Conservation (phyloP, 345 rosid genomes). For the Theobroma cacao region DNA sequence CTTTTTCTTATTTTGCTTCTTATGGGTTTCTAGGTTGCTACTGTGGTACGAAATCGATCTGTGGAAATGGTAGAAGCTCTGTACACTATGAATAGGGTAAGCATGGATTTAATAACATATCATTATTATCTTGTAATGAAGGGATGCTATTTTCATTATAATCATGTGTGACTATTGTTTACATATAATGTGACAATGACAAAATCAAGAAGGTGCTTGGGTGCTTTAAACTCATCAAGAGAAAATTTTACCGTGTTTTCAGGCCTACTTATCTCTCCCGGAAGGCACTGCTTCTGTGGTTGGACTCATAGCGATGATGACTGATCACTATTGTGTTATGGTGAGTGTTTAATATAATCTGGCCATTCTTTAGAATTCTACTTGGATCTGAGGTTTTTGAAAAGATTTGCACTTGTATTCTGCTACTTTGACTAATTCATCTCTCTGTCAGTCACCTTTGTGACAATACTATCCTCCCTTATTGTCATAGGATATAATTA, state of each 20-base stretch:
- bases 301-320: constrained; percentile 87
- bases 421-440: background rate
- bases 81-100: constrained; percentile 74
- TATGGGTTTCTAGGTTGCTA: constrained; percentile 53
- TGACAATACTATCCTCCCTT: background rate
- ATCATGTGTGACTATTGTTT: background rate
- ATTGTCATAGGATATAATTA: background rate
- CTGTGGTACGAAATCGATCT: constrained; percentile 54
- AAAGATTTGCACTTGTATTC: background rate
- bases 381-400: constrained; percentile 8
- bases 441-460: background rate
- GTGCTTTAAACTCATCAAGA: constrained; percentile 1
- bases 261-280: constrained; percentile 91
- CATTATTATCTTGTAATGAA: background rate
- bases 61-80: constrained; percentile 77
- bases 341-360: constrained; percentile 33
- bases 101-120: constrained; percentile 4
- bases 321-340: constrained; percentile 72
- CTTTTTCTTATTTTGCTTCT: constrained; percentile 4
- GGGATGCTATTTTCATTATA: background rate
- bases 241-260: constrained; percentile 21
- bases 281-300: constrained; percentile 83
- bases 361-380: background rate
- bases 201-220: constrained; percentile 11
- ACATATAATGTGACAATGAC: background rate